Evolutionary conservation across 2,329 filamentous ascomycete genomes (phyloP).

Genomic region (Fusarium udum): DNA sequence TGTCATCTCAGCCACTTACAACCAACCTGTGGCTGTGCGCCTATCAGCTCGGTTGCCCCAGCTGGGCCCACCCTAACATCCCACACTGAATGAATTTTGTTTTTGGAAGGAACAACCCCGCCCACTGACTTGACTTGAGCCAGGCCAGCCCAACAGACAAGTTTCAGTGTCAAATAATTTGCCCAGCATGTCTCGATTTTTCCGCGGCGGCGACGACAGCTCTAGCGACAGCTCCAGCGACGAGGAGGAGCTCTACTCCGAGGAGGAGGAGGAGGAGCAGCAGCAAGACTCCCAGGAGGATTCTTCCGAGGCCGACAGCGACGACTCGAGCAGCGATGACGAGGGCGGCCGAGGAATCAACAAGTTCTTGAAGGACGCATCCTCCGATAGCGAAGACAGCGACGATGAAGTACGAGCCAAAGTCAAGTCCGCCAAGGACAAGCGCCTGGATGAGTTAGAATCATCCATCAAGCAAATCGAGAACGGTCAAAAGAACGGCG

Average conservation of each 20-base stretch:
- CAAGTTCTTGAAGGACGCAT: constrained; percentile 83
- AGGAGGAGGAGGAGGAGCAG: constrained; percentile 57
- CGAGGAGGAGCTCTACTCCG: constrained; percentile 91
- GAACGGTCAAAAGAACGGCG: constrained; percentile 96
- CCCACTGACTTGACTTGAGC: constrained; percentile 47
- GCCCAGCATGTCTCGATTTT: constrained; percentile 91
- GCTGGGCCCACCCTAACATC: constrained; percentile 46
- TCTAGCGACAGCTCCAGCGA: constrained; percentile 95
- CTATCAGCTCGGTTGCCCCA: constrained; percentile 50
- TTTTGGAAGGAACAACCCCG: constrained; percentile 49
- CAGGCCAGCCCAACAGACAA: constrained; percentile 41
- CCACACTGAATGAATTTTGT: constrained; percentile 52
- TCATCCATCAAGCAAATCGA: constrained; percentile 89
- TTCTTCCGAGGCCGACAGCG: constrained; percentile 60
- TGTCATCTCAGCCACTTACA: constrained; percentile 15
- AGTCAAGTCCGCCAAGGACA: constrained; percentile 98
- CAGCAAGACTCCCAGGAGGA: constrained; percentile 57
- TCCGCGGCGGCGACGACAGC: constrained; percentile 90
- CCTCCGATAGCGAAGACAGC: constrained; percentile 82
- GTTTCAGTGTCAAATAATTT: constrained; percentile 43
- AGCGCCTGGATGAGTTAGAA: constrained; percentile 93
- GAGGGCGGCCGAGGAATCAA: constrained; percentile 77
- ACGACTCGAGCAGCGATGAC: constrained; percentile 65
- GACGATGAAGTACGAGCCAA: constrained; percentile 86
- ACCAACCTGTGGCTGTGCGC: constrained; percentile 21